Evolutionary conservation across 1,284 basidiomycete species (phyloP), one percentile per base, ranked within the genome.

Genomic region (Tetrapyrgos nigripes): DNA sequence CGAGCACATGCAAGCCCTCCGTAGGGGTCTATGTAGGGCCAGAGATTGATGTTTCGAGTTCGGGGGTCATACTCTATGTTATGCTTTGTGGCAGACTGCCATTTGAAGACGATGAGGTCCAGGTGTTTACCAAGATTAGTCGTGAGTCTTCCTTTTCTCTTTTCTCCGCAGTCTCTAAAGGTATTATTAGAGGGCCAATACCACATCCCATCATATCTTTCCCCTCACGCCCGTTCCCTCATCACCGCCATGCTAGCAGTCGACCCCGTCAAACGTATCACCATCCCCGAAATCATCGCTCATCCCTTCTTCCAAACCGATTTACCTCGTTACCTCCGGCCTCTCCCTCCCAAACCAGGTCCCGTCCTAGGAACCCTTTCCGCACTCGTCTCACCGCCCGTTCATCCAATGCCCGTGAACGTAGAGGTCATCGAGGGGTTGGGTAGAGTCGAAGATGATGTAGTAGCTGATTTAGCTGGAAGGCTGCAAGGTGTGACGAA

Each of bases 11-110:
- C 88, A 93, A 61, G 87, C 94, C 43, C 84, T 98, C 21, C 82
- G 93, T 48, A 14, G 93, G 93, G 59, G 82, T 96, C 8, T 98
- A 98, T 71, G 94, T 94, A 1, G 96, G 96, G 0, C 95, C 96
- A 0, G 96, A 97, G 74, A 96, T 97, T 67, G 96, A 98, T 68
- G 94, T 97, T n/a, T 98, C 96, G 96, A 94, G 92, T 67, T 93
- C 93, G 58, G 96, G 96, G 0, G 95, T 97, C 31, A 97, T 98
- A 67, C 83, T 98, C 57, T 97, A 95, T 76, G 96, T 97, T 53
- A 94, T 98, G 87, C 83, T 98, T 6, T 96, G 92, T 69, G 96
- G 96, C 11, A 82, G 92, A 52, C 81, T 97, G 43, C 96, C 96
- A 1, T 97, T 98, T 71, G 96, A 97, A 77, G 96, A 97, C 74